Conservation (phyloP, 768 basidiomycete genomes). For the Kwoniella pini region DNA sequence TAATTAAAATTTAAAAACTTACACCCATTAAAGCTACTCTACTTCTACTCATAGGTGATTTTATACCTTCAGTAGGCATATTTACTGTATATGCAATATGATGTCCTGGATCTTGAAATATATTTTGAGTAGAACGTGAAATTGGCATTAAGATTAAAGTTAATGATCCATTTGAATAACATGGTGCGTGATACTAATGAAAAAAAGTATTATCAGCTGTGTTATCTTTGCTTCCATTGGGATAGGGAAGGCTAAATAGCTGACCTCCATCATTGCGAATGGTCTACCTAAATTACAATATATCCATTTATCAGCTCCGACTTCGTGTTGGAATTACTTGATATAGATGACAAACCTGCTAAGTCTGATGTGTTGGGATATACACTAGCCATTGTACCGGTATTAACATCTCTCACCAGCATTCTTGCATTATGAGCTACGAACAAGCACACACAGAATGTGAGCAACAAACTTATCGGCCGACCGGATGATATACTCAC, state of each 20-base stretch:
- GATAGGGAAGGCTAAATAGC: no score
- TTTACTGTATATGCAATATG: constrained; percentile 46
- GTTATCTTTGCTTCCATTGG: no score
- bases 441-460: background rate
- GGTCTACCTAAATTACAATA: constrained; percentile 33
- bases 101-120: constrained; percentile 29
- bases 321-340: background rate
- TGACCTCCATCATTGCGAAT: constrained; percentile 51
- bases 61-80: constrained; percentile 27
- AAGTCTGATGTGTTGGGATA: constrained; percentile 31
- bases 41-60: constrained; percentile 41
- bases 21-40: constrained; percentile 53
- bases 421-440: constrained; percentile 13
- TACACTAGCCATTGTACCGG: constrained; percentile 49
- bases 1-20: no score
- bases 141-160: constrained; percentile 51
- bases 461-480: background rate
- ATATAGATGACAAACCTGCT: constrained; percentile 26
- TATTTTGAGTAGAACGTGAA: constrained; percentile 44
- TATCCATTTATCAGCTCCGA: no score
- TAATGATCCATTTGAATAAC: constrained; percentile 42
- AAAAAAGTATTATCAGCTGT: background rate
- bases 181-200: constrained; percentile 50
- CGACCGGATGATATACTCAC: constrained; percentile 4
- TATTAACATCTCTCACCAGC: constrained; percentile 10